These are phyloP conservation scores for Mollisia scopiformis DNA, from an alignment of 2,329 filamentous ascomycete species.

Conservation along the genomic window DNA sequence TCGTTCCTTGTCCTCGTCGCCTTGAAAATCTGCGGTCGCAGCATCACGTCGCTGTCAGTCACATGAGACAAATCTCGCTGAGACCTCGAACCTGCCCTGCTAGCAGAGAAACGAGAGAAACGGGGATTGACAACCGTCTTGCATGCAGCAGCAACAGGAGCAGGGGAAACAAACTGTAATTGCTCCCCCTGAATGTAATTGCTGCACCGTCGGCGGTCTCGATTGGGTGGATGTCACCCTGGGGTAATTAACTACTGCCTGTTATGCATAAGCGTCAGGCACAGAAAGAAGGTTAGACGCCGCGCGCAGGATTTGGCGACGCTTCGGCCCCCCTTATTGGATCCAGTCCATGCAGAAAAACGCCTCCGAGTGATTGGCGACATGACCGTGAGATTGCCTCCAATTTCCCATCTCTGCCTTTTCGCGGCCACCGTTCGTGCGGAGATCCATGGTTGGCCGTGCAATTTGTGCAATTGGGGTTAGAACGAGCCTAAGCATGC, in stretches of 20 bases:
- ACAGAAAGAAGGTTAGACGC: slow-evolving; percentile 12
- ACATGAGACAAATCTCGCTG: slow-evolving; percentile 3
- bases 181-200: not conserved
- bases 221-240: not conserved
- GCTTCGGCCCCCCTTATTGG: slow-evolving; percentile 2
- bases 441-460: slow-evolving; percentile 1
- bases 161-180: too few relatives aligned
- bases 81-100: not conserved
- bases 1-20: too few relatives aligned
- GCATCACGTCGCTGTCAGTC: not conserved
- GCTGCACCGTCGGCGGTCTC: not conserved
- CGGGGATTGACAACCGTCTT: too few relatives aligned
- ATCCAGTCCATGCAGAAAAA: not conserved
- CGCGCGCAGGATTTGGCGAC: not conserved
- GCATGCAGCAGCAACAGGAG: too few relatives aligned
- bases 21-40: too few relatives aligned
- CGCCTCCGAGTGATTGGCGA: slow-evolving; percentile 1
- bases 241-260: slow-evolving; percentile 5
- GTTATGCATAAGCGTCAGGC: slow-evolving; percentile 23
- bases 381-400: slow-evolving; percentile 13
- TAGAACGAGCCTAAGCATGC: too few relatives aligned
- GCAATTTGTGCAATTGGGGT: slow-evolving; percentile 3
- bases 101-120: not conserved
- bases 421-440: not conserved
- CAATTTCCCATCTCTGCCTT: slow-evolving; percentile 11